phyloP scores from a whole-genome alignment of 129 eudicot genomes.

The Flaveria robusta region DNA sequence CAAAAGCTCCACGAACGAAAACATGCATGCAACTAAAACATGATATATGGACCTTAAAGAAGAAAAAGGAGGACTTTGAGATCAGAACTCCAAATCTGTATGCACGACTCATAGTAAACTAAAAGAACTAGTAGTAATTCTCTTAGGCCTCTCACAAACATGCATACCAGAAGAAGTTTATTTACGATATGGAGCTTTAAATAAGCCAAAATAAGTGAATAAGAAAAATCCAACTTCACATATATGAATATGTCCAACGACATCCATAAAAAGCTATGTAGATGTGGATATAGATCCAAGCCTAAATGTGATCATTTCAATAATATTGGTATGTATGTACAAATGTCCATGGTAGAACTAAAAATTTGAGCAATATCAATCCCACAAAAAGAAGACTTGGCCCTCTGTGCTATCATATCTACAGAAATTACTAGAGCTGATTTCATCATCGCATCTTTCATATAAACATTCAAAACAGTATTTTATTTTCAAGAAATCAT shows the following conservation, averaged over 20 bases:
- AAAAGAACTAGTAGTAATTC: neutral
- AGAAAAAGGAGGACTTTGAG: neutral
- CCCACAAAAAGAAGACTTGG: constrained; percentile 7
- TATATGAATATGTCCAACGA: neutral
- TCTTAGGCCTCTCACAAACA: neutral
- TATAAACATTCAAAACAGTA: neutral
- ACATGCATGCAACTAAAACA: neutral
- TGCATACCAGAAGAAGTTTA: neutral
- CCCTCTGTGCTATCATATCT: neutral
- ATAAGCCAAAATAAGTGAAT: neutral
- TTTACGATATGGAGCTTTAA: neutral
- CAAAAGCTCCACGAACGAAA: neutral
- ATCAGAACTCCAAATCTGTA: constrained; percentile 1
- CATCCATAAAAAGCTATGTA: neutral
- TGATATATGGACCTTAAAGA: neutral
- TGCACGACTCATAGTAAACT: neutral
- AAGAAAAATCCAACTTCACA: neutral
- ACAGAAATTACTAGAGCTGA: constrained; percentile 1
- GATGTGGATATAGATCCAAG: constrained; percentile 7
- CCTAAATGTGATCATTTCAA: constrained; percentile 5
- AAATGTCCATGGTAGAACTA: neutral
- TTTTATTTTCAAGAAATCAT: constrained; percentile 6
- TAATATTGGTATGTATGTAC: neutral
- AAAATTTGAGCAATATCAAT: constrained; percentile 1
- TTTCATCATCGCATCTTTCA: constrained; percentile 10